These are phyloP conservation scores for Cercospora sojina DNA, from an alignment of 2,329 filamentous ascomycete species.

Conservation along the genomic window DNA sequence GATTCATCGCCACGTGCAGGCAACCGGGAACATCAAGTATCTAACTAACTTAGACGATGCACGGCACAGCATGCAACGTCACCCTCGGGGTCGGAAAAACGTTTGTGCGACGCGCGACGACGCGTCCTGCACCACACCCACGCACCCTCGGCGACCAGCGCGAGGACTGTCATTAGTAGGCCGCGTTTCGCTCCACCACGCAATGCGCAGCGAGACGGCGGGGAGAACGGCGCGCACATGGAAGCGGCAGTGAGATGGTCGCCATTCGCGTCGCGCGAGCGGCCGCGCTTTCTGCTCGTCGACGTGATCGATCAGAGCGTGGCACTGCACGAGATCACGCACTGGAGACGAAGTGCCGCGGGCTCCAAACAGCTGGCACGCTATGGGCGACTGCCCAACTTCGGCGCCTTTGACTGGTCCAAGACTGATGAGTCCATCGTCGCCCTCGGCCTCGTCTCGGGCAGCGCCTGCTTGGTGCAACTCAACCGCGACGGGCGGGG, in stretches of 20 bases:
- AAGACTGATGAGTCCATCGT: conserved; percentile 56
- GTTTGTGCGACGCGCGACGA: neutral
- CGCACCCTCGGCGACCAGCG: neutral
- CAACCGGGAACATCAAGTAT: neutral
- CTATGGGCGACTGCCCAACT: conserved; percentile 53
- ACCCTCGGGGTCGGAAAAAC: neutral
- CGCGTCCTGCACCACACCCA: neutral
- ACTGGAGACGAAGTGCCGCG: neutral
- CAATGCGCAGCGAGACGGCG: neutral
- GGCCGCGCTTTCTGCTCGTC: conserved; percentile 60
- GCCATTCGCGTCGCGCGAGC: conserved; percentile 53
- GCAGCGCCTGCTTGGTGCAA: conserved; percentile 71
- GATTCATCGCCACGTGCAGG: neutral
- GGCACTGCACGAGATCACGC: conserved; percentile 50
- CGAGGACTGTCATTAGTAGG: neutral
- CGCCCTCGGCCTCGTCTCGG: conserved; percentile 71
- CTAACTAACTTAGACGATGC: neutral
- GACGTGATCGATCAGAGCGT: conserved; percentile 61
- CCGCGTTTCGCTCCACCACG: neutral
- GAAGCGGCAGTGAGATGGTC: conserved; percentile 63
- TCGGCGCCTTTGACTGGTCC: conserved; percentile 67
- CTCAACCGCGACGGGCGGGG: conserved; percentile 61
- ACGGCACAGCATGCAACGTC: neutral
- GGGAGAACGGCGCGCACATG: conserved; percentile 8
- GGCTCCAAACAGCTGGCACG: conserved; percentile 1